A percentile compares a stretch with the other conserved stretches of the same genome.
phyloP scores from a whole-genome alignment of 257 asterid species.

The Dorcoceras hygrometricum region DNA sequence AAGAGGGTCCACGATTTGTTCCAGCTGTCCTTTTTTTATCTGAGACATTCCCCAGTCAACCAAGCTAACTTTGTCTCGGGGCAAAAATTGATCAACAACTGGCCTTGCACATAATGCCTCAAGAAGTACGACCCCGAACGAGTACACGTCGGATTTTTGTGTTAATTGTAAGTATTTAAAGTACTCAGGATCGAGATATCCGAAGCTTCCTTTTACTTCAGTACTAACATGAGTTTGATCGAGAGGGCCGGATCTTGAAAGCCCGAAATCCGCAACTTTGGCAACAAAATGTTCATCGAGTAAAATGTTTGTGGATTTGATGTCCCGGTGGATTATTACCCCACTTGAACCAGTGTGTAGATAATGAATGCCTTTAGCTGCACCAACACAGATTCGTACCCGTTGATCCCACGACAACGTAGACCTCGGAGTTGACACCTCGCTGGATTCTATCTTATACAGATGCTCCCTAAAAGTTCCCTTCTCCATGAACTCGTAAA shows the following conservation, averaged over 20 bases:
- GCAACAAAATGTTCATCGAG: conserved; percentile 53
- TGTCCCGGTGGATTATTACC: conserved; percentile 54
- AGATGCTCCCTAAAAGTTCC: conserved; percentile 61
- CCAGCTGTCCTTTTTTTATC: conserved; percentile 40
- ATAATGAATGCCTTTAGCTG: conserved; percentile 52
- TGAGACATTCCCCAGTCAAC: conserved; percentile 56
- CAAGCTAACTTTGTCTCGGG: conserved; percentile 43
- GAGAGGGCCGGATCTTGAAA: conserved; percentile 39
- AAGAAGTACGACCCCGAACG: conserved; percentile 67
- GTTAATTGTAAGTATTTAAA: conserved; percentile 35
- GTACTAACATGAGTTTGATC: conserved; percentile 49
- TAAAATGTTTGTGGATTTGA: conserved; percentile 65
- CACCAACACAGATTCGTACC: conserved; percentile 50
- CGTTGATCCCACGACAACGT: conserved; percentile 47
- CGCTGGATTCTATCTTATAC: conserved; percentile 23
- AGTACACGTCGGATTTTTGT: conserved; percentile 57
- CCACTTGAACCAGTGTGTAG: conserved; percentile 47
- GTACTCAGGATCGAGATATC: conserved; percentile 64
- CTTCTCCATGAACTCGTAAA: conserved; percentile 64
- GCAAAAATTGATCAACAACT: conserved; percentile 31
- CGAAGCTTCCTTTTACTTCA: conserved; percentile 57
- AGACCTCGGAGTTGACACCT: neutral
- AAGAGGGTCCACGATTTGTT: conserved; percentile 44
- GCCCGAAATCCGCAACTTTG: conserved; percentile 62
- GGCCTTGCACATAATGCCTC: conserved; percentile 63